Percentiles rank a stretch among this genome's conserved stretches.
Conservation (phyloP, 140 eudicot species). For the Stevia rebaudiana region DNA sequence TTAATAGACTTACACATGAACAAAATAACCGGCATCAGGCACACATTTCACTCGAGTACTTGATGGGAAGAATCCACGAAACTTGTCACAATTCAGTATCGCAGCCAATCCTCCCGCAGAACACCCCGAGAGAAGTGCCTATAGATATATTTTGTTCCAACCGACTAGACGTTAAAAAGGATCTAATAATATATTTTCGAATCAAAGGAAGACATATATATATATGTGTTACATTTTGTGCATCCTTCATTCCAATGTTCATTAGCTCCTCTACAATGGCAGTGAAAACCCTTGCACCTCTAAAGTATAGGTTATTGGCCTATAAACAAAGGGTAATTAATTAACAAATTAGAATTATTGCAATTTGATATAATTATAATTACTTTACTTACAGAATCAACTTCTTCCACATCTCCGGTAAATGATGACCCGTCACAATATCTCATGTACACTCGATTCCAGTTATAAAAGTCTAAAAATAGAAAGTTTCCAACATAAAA, state of each 20-base stretch:
- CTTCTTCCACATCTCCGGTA: conserved; percentile 54
- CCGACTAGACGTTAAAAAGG: background rate
- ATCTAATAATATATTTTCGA: background rate
- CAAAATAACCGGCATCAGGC: conserved; percentile 45
- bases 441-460: conserved; percentile 52
- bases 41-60: conserved; percentile 46
- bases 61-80: conserved; percentile 31
- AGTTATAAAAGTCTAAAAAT: conserved; percentile 44
- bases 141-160: background rate
- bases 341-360: background rate
- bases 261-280: conserved; percentile 55
- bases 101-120: conserved; percentile 65
- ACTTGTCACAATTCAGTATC: conserved; percentile 41
- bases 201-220: background rate
- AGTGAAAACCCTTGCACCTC: conserved; percentile 56
- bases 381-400: conserved; percentile 34
- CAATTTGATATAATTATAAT: background rate
- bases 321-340: conserved; percentile 5
- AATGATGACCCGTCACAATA: conserved; percentile 70
- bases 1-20: conserved; percentile 34
- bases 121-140: conserved; percentile 53
- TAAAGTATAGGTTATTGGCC: conserved; percentile 41
- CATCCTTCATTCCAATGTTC: conserved; percentile 41
- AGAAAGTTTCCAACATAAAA: background rate
- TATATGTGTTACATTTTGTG: conserved; percentile 47